These are phyloP conservation scores for Cladophialophora psammophila DNA, from an alignment of 2,329 filamentous ascomycete species.

Conservation along the genomic window DNA sequence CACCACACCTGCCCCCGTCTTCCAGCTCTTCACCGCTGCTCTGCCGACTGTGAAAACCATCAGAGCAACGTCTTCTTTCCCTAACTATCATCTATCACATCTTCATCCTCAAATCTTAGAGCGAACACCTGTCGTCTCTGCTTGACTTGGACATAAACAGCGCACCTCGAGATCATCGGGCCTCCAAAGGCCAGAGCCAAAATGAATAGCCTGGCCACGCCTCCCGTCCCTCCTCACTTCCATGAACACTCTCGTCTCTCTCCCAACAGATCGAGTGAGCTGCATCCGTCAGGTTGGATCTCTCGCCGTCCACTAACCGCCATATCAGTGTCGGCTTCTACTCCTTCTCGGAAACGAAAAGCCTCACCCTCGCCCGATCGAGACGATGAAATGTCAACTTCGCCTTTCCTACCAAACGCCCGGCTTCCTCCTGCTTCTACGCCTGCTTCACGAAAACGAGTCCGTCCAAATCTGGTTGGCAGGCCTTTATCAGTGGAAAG, in stretches of 20 bases:
- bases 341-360: slow-evolving; percentile 77
- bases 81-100: slow-evolving; percentile 1
- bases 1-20: slow-evolving; percentile 6
- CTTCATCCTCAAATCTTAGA: not conserved
- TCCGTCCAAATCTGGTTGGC: slow-evolving; percentile 71
- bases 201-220: slow-evolving; percentile 69
- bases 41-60: slow-evolving; percentile 1
- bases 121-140: not conserved
- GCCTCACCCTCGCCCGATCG: slow-evolving; percentile 54
- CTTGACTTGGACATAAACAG: slow-evolving; percentile 10
- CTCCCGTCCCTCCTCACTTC: slow-evolving; percentile 69
- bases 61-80: not conserved
- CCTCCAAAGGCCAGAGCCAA: slow-evolving; percentile 42
- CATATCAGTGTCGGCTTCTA: slow-evolving; percentile 44
- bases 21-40: slow-evolving; percentile 15
- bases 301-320: slow-evolving; percentile 22
- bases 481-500: slow-evolving; percentile 72
- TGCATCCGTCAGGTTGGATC: slow-evolving; percentile 11
- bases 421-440: slow-evolving; percentile 72
- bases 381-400: slow-evolving; percentile 84
- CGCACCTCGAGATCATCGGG: slow-evolving; percentile 20
- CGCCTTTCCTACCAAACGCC: slow-evolving; percentile 81
- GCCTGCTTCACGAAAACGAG: slow-evolving; percentile 71
- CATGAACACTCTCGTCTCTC: slow-evolving; percentile 67
- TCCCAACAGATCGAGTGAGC: slow-evolving; percentile 66